Conservation (phyloP, 257 asterid species). For the Lithospermum erythrorhizon region DNA sequence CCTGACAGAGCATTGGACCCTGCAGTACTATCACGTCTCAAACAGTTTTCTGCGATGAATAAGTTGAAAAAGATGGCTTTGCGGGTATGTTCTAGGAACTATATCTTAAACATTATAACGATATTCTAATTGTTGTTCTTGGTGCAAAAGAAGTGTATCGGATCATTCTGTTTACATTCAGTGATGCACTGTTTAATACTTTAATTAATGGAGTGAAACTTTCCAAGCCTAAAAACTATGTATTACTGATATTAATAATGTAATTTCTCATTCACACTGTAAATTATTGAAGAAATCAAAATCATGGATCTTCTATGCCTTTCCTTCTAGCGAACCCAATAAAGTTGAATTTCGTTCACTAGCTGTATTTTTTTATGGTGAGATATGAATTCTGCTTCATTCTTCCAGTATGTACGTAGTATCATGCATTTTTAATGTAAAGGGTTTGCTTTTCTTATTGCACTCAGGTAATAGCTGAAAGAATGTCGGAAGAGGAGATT, state of each 20-base stretch:
- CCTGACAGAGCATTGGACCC: conserved; percentile 68
- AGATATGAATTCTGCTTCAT: too few species aligned
- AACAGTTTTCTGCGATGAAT: conserved; percentile 71
- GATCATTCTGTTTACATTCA: neutral
- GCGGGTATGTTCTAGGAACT: conserved; percentile 41
- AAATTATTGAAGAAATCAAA: too few species aligned
- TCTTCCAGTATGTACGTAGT: too few species aligned
- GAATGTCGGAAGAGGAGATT: conserved; percentile 89
- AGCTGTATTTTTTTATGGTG: too few species aligned
- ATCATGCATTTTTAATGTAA: neutral
- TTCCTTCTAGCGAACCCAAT: too few species aligned
- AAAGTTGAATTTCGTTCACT: too few species aligned
- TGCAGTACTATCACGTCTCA: conserved; percentile 71
- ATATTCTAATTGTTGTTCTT: neutral
- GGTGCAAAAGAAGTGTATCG: neutral
- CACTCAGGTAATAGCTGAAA: conserved; percentile 83
- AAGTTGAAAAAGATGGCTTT: conserved; percentile 77
- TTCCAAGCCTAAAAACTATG: too few species aligned
- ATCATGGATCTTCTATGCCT: too few species aligned
- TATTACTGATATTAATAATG: too few species aligned
- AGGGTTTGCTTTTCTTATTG: conserved; percentile 8
- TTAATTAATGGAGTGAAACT: too few species aligned
- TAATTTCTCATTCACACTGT: too few species aligned
- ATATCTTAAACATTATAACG: neutral
- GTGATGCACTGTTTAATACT: neutral